phyloP scores from a whole-genome alignment of 176 grass and related monocot genomes.

The Lolium perenne region DNA sequence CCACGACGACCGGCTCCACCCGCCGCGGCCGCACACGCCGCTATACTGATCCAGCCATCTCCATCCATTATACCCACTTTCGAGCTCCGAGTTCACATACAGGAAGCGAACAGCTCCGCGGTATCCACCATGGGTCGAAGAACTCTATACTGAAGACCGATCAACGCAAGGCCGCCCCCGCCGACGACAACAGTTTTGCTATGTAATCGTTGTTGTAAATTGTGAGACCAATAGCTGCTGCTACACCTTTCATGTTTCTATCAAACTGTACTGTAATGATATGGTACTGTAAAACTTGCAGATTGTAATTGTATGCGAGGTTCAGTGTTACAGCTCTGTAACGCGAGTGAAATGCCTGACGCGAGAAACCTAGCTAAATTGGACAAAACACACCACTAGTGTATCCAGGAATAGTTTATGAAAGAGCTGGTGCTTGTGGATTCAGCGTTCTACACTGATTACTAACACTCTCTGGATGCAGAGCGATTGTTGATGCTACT shows the following conservation, averaged over 20 bases:
- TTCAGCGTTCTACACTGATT: no score
- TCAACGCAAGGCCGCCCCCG: neutral
- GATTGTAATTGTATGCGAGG: neutral
- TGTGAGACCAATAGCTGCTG: conserved; percentile 9
- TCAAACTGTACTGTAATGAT: conserved; percentile 18
- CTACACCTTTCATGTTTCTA: conserved; percentile 4
- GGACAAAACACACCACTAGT: neutral
- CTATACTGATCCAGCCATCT: neutral
- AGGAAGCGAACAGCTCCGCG: neutral
- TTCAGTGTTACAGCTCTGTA: conserved; percentile 33
- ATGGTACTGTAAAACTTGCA: conserved; percentile 21
- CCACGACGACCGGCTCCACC: conserved; percentile 25
- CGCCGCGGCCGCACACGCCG: conserved; percentile 22
- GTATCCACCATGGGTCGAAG: neutral
- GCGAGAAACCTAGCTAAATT: neutral
- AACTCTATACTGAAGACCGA: neutral
- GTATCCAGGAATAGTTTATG: neutral
- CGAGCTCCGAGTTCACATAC: neutral
- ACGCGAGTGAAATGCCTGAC: neutral
- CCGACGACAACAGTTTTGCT: conserved; percentile 62
- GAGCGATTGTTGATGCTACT: neutral
- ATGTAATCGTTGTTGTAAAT: conserved; percentile 48
- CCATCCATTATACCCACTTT: no score
- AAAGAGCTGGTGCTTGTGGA: neutral
- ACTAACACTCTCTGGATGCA: neutral